phyloP scores from a whole-genome alignment of 2,329 filamentous ascomycete genomes.

The Ceratocystis diversiconidia region DNA sequence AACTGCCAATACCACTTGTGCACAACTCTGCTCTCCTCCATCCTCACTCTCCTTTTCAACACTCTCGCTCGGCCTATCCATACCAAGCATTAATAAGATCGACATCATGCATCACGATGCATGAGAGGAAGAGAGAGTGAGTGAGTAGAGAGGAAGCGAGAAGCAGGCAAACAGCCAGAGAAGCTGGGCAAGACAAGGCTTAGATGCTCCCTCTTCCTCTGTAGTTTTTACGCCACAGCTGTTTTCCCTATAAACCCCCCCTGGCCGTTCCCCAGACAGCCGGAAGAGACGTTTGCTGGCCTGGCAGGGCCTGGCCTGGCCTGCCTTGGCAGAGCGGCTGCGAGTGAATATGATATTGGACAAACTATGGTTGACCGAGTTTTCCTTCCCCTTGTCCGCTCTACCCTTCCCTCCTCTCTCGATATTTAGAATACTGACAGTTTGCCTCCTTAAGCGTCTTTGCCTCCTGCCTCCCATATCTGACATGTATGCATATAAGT shows the following conservation, averaged over 20 bases:
- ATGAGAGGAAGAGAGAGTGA: no score
- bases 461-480: not conserved
- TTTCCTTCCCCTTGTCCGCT: not conserved
- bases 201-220: not conserved
- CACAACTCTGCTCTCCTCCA: not conserved
- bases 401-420: not conserved
- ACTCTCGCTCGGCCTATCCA: not conserved
- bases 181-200: not conserved
- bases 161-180: not conserved
- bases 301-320: not conserved
- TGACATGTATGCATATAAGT: not conserved
- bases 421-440: not conserved
- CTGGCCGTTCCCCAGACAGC: slow-evolving; percentile 2
- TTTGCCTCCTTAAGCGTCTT: not conserved
- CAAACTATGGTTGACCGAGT: not conserved
- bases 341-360: not conserved
- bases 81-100: slow-evolving; percentile 4
- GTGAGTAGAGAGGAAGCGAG: not conserved
- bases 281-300: not conserved
- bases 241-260: not conserved
- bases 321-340: no score
- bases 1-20: no score
- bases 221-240: not conserved
- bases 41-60: not conserved
- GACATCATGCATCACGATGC: slow-evolving; percentile 1